Base-by-base conservation (phyloP, 2,329 filamentous ascomycete genomes). In the Tolypocladium sp. region DNA sequence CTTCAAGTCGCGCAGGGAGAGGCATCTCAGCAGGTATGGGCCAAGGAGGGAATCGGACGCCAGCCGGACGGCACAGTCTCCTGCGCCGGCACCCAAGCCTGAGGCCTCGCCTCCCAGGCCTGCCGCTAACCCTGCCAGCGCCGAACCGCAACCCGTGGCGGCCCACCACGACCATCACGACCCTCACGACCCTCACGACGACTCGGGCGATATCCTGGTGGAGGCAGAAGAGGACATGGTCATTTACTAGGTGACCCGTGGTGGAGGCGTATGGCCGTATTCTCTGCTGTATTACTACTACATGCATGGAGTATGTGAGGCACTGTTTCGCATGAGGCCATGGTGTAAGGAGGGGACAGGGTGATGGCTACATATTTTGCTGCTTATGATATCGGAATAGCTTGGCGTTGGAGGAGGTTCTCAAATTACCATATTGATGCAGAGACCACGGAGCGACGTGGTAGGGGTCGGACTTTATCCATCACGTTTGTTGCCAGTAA, bases 181-280 rank as follows among this genome's bases (percentile, higher is more conserved):
- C 52, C 64, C 76, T 59, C 78, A 73, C 67, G 79, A 78, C 60
- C 70, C 82, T 65, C 81, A 89, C 61, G 89, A 92, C 67, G 86
- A 91, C 62, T 81, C 83, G 56, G 89, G 85, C 57, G 90, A 92
- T 68, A 87, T 93, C 59, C 81, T 95, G 64, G 86, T 94, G 58
- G 89, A 91, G 72, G 90, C 88, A 58, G 90, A 91, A 61, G 92
- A 97, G 76, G 92, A 96, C 68, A 92, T 88, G 66, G 91, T 96
- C 57, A 93, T 96, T 61, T 96, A 96, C 77, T 96, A 77, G 82
- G 53, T 22, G 52, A 30, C 22, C 22, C 20, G 13, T 30, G 49
- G 5, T 35, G 49, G 49, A 8, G 30, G 30, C 20, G 30, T 37
- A 22, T 13, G 5, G 12, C 49, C 20, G 22, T 15, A 4, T 41